These are phyloP conservation scores for Pseudocercospora crystallina DNA, from an alignment of 2,329 filamentous ascomycete genomes.

Conservation along the genomic window DNA sequence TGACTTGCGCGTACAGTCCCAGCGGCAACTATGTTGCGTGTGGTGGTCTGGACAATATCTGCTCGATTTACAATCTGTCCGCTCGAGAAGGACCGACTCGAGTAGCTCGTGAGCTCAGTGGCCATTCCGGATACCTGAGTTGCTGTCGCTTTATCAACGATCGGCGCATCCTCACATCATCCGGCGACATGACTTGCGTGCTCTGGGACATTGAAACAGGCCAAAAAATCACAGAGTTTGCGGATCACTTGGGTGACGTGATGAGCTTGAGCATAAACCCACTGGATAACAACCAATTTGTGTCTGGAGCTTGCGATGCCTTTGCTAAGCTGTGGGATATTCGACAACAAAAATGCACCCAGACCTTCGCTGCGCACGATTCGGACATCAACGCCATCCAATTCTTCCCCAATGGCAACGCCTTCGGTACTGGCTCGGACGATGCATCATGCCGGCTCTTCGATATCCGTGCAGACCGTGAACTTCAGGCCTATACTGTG, in stretches of 20 bases:
- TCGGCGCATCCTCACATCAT: slow-evolving; percentile 94
- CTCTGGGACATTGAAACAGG: slow-evolving; percentile 99
- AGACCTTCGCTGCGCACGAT: slow-evolving; percentile 97
- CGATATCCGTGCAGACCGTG: slow-evolving; percentile 92
- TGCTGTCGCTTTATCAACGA: slow-evolving; percentile 99
- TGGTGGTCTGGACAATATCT: slow-evolving; percentile 98
- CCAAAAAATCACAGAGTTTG: slow-evolving; percentile 95
- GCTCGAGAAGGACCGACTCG: slow-evolving; percentile 95
- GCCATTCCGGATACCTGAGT: slow-evolving; percentile 93
- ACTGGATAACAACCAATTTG: slow-evolving; percentile 98
- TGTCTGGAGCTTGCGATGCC: slow-evolving; percentile 97
- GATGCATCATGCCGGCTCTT: slow-evolving; percentile 97
- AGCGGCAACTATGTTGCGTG: slow-evolving; percentile 98
- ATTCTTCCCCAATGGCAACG: slow-evolving; percentile 98
- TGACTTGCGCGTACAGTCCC: slow-evolving; percentile 98
- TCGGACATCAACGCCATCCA: slow-evolving; percentile 99
- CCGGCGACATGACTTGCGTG: slow-evolving; percentile 99
- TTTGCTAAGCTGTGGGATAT: slow-evolving; percentile 99
- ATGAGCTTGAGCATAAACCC: slow-evolving; percentile 99
- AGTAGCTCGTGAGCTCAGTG: slow-evolving; percentile 91
- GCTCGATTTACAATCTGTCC: slow-evolving; percentile 98
- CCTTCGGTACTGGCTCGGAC: slow-evolving; percentile 95
- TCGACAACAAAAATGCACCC: slow-evolving; percentile 93
- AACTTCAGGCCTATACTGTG: slow-evolving; percentile 67
- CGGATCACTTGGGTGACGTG: slow-evolving; percentile 95